Evolutionary conservation across 177 flowering plant genomes (phyloP).

Genomic region (Telopea speciosissima): DNA sequence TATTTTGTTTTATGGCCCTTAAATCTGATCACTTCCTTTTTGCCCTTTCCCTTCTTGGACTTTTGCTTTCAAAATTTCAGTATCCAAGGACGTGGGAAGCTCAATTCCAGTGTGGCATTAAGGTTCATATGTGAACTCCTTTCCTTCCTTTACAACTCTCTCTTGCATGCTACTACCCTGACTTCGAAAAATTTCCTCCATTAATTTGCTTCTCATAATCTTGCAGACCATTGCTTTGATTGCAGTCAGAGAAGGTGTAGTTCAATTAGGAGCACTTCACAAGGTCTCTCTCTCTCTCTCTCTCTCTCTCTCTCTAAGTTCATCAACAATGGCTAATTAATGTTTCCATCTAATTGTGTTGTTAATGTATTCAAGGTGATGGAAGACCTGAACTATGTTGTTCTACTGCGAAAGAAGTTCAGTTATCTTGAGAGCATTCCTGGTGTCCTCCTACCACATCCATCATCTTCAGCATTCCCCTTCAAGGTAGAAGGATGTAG

Average conservation of each 20-base stretch:
- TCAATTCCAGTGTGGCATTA: conserved; percentile 74
- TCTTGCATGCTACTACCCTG: not conserved
- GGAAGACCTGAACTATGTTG: conserved; percentile 81
- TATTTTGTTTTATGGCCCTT: not conserved
- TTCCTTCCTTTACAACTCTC: not conserved
- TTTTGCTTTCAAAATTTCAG: conserved; percentile 30
- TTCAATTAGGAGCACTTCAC: conserved; percentile 82
- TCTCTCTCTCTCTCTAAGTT: not conserved
- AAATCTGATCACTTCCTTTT: not conserved
- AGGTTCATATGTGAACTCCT: not conserved
- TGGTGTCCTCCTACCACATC: conserved; percentile 92
- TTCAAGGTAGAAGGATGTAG: conserved; percentile 27
- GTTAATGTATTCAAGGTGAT: conserved; percentile 49
- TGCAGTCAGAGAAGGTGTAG: conserved; percentile 93
- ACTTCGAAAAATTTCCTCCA: not conserved
- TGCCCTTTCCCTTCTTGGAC: not conserved
- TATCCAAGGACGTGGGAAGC: conserved; percentile 97
- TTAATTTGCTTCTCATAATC: conserved; percentile 9
- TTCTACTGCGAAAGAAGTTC: conserved; percentile 70
- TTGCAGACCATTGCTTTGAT: conserved; percentile 93
- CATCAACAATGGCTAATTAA: not conserved
- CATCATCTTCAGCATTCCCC: conserved; percentile 65
- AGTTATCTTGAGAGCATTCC: conserved; percentile 93
- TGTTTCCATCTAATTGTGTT: too few relatives aligned
- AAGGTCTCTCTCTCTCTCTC: conserved; percentile 51